These are phyloP conservation scores for Asterochloris erici DNA, from an alignment of 139 green algal genomes.

Conservation along the genomic window DNA sequence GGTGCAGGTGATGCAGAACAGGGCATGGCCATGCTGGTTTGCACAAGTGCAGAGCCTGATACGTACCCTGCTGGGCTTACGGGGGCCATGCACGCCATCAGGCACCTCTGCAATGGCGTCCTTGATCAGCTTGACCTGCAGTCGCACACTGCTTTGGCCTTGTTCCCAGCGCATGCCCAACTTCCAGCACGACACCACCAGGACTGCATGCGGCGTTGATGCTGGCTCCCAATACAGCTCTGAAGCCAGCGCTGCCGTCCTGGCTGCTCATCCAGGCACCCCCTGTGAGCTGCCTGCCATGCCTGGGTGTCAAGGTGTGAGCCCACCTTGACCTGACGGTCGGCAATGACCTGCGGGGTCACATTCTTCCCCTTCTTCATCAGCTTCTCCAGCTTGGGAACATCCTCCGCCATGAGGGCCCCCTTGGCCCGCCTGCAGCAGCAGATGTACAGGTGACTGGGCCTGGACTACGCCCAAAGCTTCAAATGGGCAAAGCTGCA, in stretches of 20 bases:
- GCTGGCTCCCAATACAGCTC: neutral
- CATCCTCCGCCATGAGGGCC: slow-evolving; percentile 22
- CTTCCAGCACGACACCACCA: neutral
- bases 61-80: slow-evolving; percentile 19
- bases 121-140: slow-evolving; percentile 26
- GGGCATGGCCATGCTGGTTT: too few relatives aligned
- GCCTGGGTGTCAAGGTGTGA: neutral
- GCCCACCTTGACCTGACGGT: slow-evolving; percentile 42
- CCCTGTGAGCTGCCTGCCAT: neutral
- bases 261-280: neutral
- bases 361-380: slow-evolving; percentile 52
- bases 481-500: too few relatives aligned
- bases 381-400: slow-evolving; percentile 40
- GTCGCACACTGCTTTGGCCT: neutral
- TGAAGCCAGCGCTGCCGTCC: too few relatives aligned
- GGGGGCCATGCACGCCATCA: slow-evolving; percentile 21
- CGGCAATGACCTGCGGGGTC: slow-evolving; percentile 46
- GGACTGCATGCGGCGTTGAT: neutral
- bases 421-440: slow-evolving; percentile 49
- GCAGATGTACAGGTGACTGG: neutral
- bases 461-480: too few relatives aligned
- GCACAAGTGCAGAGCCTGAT: neutral
- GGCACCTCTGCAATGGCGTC: slow-evolving; percentile 19
- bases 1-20: neutral
- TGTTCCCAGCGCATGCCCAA: neutral